Evolutionary conservation across 2,329 filamentous ascomycete genomes (phyloP), one percentile per base, ranked within the genome.

Genomic region (Aspergillus piperis): DNA sequence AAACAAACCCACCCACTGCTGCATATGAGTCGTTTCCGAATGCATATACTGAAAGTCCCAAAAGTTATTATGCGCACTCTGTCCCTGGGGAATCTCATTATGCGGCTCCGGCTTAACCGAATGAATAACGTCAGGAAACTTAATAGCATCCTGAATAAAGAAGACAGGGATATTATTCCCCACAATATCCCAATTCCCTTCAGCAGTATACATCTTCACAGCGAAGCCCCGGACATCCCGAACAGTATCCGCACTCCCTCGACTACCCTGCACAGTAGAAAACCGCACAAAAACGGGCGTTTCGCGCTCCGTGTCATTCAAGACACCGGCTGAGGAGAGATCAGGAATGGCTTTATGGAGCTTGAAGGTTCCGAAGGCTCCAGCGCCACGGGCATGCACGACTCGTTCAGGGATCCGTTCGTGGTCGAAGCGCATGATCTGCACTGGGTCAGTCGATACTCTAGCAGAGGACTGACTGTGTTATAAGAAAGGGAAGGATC

Each of bases 151-250:
- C 58, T 78, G 76, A 36, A 78, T 78, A 52, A 78, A 78, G 63
- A 78, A 78, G 1, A 77, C 72, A 0, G 76, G 75, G 19, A 78
- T 77, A 49, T 78, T 77, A 56, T 78, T 77, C 10, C 75, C 75
- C 5, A 78, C 75, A 50, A 78, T 72, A 64, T 78, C 75, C 86
- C 88, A 91, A 66, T 90, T 92, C 3, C 90, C 90, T 68, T 93
- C 90, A 0, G 89, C 78, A 0, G 90, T 92, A 71, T 92, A 92
- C 69, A 91, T 87, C 74, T 91, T 91, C 63, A 91, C 76, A 0
- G 90, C 90, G 64, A 94, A 95, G 1, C 91, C 90, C 39, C 90
- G 86, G 2, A 92, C 89, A 79, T 95, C 90, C n/a, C 91, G 85
- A 1, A 92, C 90, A 0, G 90, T 93, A 71, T 95, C 91, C 5